These are phyloP conservation scores for Pythium phragmiticola DNA, from an alignment of 352 stramenopile species.

Conservation along the genomic window DNA sequence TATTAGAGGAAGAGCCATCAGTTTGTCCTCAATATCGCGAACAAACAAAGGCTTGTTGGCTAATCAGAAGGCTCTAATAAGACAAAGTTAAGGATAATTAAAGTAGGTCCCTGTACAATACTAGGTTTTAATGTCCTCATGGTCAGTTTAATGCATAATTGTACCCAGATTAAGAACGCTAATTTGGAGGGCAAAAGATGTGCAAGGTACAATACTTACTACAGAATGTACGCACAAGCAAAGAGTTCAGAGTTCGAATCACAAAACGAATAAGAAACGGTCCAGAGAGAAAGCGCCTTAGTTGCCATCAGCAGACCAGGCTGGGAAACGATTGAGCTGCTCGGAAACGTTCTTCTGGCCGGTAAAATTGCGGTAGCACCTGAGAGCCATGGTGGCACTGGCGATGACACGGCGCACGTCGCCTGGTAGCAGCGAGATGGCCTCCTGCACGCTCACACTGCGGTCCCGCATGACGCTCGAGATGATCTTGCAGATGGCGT, in stretches of 20 bases:
- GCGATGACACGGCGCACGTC: constrained; percentile 14
- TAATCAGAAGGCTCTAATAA: too few relatives aligned
- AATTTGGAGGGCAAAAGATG: too few relatives aligned
- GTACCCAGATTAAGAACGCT: too few relatives aligned
- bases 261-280: not conserved
- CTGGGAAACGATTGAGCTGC: constrained; percentile 22
- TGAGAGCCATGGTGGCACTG: constrained; percentile 4
- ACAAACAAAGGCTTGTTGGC: too few relatives aligned
- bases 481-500: constrained; percentile 3
- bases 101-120: too few relatives aligned
- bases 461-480: not conserved
- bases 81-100: too few relatives aligned
- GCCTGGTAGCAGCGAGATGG: constrained; percentile 6
- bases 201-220: too few relatives aligned
- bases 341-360: constrained; percentile 23
- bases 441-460: constrained; percentile 1
- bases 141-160: too few relatives aligned
- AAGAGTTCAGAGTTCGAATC: not conserved
- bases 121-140: too few relatives aligned
- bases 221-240: too few relatives aligned
- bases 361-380: constrained; percentile 21
- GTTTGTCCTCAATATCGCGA: too few relatives aligned
- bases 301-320: constrained; percentile 3
- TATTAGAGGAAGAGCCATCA: too few relatives aligned
- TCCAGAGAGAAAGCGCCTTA: not conserved